A percentile compares a stretch with the other conserved stretches of the same genome.
These are phyloP conservation scores for Arthrobotrys musiformis DNA, from an alignment of 2,329 filamentous ascomycete genomes.

Conservation along the genomic window DNA sequence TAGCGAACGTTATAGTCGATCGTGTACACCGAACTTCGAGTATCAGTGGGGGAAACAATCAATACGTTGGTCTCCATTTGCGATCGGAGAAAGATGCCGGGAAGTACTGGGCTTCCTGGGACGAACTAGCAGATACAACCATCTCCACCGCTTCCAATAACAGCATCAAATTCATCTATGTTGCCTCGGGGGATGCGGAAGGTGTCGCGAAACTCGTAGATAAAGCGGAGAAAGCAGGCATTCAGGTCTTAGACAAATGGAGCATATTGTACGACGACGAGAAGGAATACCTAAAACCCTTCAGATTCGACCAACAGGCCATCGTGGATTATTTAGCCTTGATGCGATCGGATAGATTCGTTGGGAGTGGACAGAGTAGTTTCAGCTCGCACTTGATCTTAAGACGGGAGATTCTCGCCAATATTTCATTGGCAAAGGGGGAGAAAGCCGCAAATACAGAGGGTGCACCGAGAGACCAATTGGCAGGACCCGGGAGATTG, in stretches of 20 bases:
- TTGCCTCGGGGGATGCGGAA: slow-evolving; percentile 57
- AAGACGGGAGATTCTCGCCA: slow-evolving; percentile 20
- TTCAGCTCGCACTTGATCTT: slow-evolving; percentile 29
- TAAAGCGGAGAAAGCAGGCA: slow-evolving; percentile 63
- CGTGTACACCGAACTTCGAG: slow-evolving; percentile 61
- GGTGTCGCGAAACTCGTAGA: neutral
- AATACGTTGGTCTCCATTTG: slow-evolving; percentile 65
- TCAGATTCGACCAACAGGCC: slow-evolving; percentile 66
- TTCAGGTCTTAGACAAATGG: slow-evolving; percentile 63
- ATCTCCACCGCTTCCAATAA: slow-evolving; percentile 61
- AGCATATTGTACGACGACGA: slow-evolving; percentile 61
- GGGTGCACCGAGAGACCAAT: neutral
- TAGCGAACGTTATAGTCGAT: slow-evolving; percentile 62
- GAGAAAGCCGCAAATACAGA: neutral
- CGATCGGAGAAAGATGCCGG: slow-evolving; percentile 65
- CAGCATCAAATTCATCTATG: slow-evolving; percentile 63
- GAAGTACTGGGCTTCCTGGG: slow-evolving; percentile 11
- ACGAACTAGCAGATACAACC: slow-evolving; percentile 60
- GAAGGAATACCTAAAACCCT: slow-evolving; percentile 61
- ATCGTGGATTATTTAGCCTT: slow-evolving; percentile 65
- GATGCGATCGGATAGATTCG: slow-evolving; percentile 63
- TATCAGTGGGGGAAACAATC: slow-evolving; percentile 29
- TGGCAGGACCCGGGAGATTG: slow-evolving; percentile 24
- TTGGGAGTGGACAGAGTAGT: slow-evolving; percentile 58
- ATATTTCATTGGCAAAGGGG: neutral